These are phyloP conservation scores for Gossypium mustelinum DNA, from an alignment of 345 rosid species.

Conservation along the genomic window DNA sequence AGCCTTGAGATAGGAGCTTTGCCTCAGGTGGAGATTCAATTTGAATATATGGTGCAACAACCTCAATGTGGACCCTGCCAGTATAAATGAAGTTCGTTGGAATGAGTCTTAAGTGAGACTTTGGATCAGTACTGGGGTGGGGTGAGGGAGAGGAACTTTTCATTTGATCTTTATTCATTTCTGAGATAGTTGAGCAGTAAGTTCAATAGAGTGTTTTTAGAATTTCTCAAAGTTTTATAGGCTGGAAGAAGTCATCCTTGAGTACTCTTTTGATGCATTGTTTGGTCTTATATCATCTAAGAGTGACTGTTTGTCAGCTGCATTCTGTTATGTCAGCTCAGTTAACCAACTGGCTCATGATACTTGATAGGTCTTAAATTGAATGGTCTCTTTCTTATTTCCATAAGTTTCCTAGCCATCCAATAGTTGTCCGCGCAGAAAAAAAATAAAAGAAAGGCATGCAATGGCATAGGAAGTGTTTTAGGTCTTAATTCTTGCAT, in stretches of 20 bases:
- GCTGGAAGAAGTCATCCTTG: background rate
- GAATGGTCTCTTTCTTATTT: background rate
- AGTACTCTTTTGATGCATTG: background rate
- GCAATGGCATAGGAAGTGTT: background rate
- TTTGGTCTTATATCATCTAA: background rate
- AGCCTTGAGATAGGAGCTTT: background rate
- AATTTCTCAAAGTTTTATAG: background rate
- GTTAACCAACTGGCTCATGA: background rate
- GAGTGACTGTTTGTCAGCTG: background rate
- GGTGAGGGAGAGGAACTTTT: no score
- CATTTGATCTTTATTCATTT: background rate
- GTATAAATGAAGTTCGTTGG: background rate
- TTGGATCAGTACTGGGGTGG: background rate
- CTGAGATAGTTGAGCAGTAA: background rate
- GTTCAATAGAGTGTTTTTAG: background rate
- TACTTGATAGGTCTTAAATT: background rate
- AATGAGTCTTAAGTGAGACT: background rate
- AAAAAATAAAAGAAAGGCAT: no score
- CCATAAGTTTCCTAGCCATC: background rate
- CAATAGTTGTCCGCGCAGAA: background rate
- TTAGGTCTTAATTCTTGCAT: background rate
- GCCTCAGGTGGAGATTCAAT: background rate
- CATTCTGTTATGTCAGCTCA: background rate
- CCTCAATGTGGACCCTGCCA: background rate
- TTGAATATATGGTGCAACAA: background rate